Evolutionary conservation across 345 rosid genomes (phyloP), one percentile per base, ranked within the genome.

Genomic region (Linum trigynum): DNA sequence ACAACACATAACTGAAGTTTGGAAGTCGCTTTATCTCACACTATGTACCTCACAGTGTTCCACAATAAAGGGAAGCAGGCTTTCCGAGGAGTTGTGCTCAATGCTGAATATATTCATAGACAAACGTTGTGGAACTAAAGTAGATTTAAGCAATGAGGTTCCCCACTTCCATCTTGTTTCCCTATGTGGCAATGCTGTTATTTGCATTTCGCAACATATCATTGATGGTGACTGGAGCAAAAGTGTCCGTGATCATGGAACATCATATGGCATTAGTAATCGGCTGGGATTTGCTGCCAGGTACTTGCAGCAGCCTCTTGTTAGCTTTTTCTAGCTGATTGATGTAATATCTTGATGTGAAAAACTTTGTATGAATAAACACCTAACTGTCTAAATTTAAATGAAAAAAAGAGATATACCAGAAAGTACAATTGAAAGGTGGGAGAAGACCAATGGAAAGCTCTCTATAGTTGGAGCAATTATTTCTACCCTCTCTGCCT

Each of bases 11-110:
- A 59, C 65, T 71, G 79, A 78, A 55, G 72, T 64, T 35, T 85
- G 90, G 90, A 77, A 68, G 55, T 74, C 79, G 36, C 71, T 85
- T 51, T 81, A 73, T 78, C 62, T 64, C 64, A 71, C 74, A 35
- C 68, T 83, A 69, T 69, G 62, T 74, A 65, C 39, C 68, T 71
- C 67, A 37, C 60, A 72, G 51, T 53, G 42, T 65, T 69, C 53
- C 39, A 35, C 70, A 56, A 69, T 40, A 61, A 68, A 62, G 7
- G 51, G 9, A 45, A 8, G 10, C 64, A 66, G 69, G 65, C 72
- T 81, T 36, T 59, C 65, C 38, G 75, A 65, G 61, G 61, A 61
- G 50, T 55, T 83, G 39, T 81, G 81, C 67, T 64, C 67, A 41
- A 67, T 63, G 41, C 61, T 83, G 63, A 74, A 62, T 68, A 50